Evolutionary conservation across 495 filamentous ascomycete species (phyloP).

Genomic region (Hypoxylon cercidicola): DNA sequence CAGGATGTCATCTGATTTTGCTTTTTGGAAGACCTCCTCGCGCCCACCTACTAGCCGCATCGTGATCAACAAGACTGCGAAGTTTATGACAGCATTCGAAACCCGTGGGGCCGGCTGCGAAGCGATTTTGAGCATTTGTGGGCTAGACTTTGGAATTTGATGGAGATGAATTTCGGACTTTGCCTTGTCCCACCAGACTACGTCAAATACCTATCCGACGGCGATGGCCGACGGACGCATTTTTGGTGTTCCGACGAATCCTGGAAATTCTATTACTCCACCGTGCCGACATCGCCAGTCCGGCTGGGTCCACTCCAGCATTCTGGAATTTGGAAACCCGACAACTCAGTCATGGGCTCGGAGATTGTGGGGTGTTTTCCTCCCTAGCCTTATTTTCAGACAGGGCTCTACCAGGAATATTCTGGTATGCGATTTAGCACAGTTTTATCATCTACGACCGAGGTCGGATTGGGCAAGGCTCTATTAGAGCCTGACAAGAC

Average conservation of each 20-base stretch:
- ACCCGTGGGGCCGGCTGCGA: slow-evolving; percentile 3
- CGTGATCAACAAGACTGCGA: slow-evolving; percentile 12
- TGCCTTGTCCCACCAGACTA: slow-evolving; percentile 22
- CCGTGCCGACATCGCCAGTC: slow-evolving; percentile 37
- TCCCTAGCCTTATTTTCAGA: slow-evolving; percentile 6
- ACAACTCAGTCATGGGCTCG: slow-evolving; percentile 13
- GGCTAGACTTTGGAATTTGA: slow-evolving; percentile 7
- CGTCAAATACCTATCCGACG: slow-evolving; percentile 23
- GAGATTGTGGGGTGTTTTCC: slow-evolving; percentile 9
- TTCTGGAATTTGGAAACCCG: slow-evolving; percentile 26
- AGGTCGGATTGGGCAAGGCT: slow-evolving; percentile 20
- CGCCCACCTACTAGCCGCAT: slow-evolving; percentile 5
- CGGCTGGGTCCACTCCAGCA: slow-evolving; percentile 19
- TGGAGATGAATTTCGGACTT: slow-evolving; percentile 4
- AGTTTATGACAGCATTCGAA: slow-evolving; percentile 14
- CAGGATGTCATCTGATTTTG: slow-evolving; percentile 29
- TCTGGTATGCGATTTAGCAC: slow-evolving; percentile 11
- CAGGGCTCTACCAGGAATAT: slow-evolving; percentile 18
- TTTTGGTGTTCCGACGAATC: slow-evolving; percentile 23
- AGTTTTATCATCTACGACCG: slow-evolving; percentile 15
- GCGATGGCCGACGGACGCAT: slow-evolving; percentile 12
- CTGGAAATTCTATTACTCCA: slow-evolving; percentile 27
- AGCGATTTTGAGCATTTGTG: slow-evolving; percentile 16
- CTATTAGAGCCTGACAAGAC: neutral
- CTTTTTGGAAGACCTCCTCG: neutral